Evolutionary conservation across 179 eudicot genomes (phyloP).

Genomic region (Patellifolia procumbens): DNA sequence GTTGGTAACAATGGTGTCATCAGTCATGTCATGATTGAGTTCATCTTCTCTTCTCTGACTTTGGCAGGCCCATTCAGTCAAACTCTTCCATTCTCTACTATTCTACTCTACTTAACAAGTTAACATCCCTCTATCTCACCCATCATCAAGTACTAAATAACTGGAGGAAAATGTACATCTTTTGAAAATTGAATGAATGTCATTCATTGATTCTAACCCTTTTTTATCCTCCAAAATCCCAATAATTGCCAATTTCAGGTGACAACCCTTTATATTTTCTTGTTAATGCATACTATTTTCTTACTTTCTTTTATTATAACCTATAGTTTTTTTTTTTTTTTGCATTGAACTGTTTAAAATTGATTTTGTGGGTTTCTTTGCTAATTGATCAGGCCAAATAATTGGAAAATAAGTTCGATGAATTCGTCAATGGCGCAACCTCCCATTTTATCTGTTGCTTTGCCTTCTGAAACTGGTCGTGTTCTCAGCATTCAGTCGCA

Average conservation of each 20-base stretch:
- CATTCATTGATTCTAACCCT: conserved; percentile 1
- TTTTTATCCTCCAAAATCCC: not conserved
- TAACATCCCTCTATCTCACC: not conserved
- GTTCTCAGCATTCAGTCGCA: conserved; percentile 97
- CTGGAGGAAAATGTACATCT: conserved; percentile 2
- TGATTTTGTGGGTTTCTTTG: not conserved
- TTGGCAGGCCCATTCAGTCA: no score
- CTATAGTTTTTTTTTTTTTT: not conserved
- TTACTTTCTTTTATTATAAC: not conserved
- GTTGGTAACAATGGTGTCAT: no score
- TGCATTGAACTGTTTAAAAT: conserved; percentile 1
- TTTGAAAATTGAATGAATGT: conserved; percentile 15
- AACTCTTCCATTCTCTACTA: no score
- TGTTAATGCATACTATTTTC: not conserved
- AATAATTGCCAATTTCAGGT: not conserved
- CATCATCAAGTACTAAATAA: not conserved
- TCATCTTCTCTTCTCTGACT: no score
- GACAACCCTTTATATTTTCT: not conserved
- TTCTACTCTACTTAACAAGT: no score
- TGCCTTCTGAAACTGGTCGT: conserved; percentile 89
- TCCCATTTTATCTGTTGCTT: conserved; percentile 76
- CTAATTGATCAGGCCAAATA: conserved; percentile 19
- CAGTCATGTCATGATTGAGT: no score
- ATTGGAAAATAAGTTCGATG: conserved; percentile 37
- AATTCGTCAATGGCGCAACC: conserved; percentile 61